Evolutionary conservation across 1,284 basidiomycete genomes (phyloP).

Genomic region (Leccinum pachyderme): DNA sequence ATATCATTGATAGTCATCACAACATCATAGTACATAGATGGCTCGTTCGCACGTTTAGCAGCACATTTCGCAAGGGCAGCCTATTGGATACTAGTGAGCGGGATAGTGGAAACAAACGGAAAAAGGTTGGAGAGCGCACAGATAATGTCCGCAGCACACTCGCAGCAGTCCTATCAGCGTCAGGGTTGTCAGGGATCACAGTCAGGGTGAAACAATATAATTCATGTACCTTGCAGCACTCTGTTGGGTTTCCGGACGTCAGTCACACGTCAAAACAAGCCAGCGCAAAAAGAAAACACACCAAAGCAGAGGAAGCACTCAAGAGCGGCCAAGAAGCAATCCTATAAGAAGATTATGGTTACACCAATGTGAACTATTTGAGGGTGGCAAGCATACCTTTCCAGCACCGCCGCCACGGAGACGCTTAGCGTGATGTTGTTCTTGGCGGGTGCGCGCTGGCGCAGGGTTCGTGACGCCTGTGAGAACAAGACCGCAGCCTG

Average conservation of each 20-base stretch:
- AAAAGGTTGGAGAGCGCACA: constrained; percentile 18
- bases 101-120: not conserved
- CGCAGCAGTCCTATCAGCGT: constrained; percentile 27
- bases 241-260: constrained; percentile 14
- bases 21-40: constrained; percentile 7
- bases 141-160: constrained; percentile 30
- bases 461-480: constrained; percentile 42
- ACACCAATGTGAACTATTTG: not conserved
- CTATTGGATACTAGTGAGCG: constrained; percentile 15
- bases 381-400: constrained; percentile 32
- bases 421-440: constrained; percentile 43
- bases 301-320: constrained; percentile 56
- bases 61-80: constrained; percentile 36
- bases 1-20: constrained; percentile 5
- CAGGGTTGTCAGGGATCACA: not conserved
- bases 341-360: constrained; percentile 38
- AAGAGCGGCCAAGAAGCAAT: constrained; percentile 47
- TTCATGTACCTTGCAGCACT: constrained; percentile 33
- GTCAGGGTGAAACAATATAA: too few relatives aligned
- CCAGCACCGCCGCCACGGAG: constrained; percentile 50
- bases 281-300: constrained; percentile 26
- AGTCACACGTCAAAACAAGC: not conserved
- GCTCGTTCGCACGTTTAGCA: constrained; percentile 15
- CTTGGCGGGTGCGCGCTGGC: constrained; percentile 35
- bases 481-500: not conserved